Evolutionary conservation across 129 eudicot genomes (phyloP), one percentile per base, ranked within the genome.

Genomic region (Calendula officinalis): DNA sequence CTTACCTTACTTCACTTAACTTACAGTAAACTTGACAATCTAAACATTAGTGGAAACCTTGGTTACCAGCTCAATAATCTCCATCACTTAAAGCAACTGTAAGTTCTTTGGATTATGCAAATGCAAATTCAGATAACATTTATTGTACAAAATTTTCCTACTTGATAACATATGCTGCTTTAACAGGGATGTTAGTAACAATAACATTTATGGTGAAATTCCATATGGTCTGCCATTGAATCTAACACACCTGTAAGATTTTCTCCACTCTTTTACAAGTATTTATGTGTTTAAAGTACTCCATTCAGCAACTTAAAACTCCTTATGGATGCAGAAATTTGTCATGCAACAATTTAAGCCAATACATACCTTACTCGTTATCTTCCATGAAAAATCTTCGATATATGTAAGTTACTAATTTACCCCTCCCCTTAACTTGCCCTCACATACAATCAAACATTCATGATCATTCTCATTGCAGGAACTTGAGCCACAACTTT

Each of bases 401-500:
- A 59, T 91, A 88, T 80, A 74, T 92, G 98, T 92, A 82, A 81
- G 95, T 60, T 60, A 44, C 54, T 92, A 82, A 81, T 91, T 60
- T 60, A 44, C 54, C 40, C 53, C 41, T 14, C 17, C 48, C 50
- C 50, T 12, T 54, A 33, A 9, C 14, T 35, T 47, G 63, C 14
- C 62, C 6, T 65, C 44, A 33, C 14, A 27, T 62, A 44, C 36
- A 14, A 62, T 73, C 44, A 68, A 63, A 55, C 67, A 66, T 45
- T 58, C 64, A 44, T 52, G 38, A 45, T 40, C 51, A 10, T 77
- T 66, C 56, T 65, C 46, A 22, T 67, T 67, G 76, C 90, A 92
- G 98, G 86, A 92, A 88, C 64, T 64, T 88, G 78, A 92, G 98
- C 91, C 91, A 88, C 78, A 92, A 92, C 60, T 64, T 60, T 11